phyloP scores from a whole-genome alignment of 139 green algal species.

The Gonium pectorale region DNA sequence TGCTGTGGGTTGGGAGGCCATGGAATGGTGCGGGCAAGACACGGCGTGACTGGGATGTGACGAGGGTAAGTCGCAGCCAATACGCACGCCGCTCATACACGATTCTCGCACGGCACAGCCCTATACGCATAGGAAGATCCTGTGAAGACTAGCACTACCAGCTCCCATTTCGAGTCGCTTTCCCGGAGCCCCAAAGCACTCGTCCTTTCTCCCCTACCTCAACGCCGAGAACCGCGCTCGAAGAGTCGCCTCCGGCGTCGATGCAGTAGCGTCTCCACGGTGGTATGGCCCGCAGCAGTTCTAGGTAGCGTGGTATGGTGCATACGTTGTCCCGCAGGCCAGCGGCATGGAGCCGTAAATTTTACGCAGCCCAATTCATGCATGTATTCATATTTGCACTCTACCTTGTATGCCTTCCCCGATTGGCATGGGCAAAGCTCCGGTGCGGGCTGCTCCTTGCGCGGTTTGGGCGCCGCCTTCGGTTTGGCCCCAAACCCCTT shows the following conservation, averaged over 20 bases:
- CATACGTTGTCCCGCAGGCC: too few relatives aligned
- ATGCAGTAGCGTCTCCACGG: neutral
- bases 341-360: too few relatives aligned
- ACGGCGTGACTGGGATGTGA: too few relatives aligned
- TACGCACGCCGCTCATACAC: neutral
- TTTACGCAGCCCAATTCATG: too few relatives aligned
- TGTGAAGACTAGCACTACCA: neutral
- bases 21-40: too few relatives aligned
- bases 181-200: neutral
- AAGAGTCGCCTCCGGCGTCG: constrained; percentile 21
- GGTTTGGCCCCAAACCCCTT: constrained; percentile 17
- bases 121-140: neutral
- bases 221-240: constrained; percentile 25
- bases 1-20: neutral
- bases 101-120: neutral
- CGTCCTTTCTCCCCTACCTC: neutral
- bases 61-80: neutral
- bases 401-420: constrained; percentile 39
- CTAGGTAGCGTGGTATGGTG: neutral
- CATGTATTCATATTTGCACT: too few relatives aligned
- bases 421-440: constrained; percentile 20
- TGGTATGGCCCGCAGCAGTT: constrained; percentile 30
- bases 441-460: neutral
- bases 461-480: neutral
- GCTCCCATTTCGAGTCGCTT: neutral